Conservation (phyloP, 768 basidiomycete species). For the Xerocomellus chrysenteron region DNA sequence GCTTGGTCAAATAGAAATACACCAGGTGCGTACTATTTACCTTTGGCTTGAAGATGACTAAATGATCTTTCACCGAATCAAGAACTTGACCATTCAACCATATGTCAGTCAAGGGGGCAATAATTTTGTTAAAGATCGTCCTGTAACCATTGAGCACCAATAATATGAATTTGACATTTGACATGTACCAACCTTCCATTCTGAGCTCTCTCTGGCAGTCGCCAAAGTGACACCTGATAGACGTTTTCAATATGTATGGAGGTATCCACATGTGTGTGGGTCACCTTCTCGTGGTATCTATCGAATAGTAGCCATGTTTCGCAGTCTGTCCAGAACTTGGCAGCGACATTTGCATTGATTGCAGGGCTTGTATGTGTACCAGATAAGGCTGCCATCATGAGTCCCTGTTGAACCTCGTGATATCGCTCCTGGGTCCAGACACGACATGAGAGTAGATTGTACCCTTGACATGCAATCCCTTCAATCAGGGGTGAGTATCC, state of each 20-base stretch:
- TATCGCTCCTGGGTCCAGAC: not conserved
- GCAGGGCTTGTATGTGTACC: not conserved
- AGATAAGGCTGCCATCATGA: not conserved
- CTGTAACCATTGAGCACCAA: no score
- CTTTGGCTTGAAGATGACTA: not conserved
- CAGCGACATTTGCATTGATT: no score
- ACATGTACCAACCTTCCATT: not conserved
- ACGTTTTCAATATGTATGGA: not conserved
- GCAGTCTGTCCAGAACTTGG: no score
- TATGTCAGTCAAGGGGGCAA: no score
- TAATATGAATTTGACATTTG: no score
- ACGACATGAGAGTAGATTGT: not conserved
- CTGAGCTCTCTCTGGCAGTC: fast-evolving
- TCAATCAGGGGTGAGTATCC: not conserved
- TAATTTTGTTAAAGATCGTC: no score
- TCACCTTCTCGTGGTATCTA: no score
- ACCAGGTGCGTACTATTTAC: not conserved
- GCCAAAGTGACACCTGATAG: not conserved
- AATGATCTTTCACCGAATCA: no score
- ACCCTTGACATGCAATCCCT: not conserved
- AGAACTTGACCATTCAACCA: no score
- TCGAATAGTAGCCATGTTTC: no score
- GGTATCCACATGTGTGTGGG: no score
- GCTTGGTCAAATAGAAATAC: no score
- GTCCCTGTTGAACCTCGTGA: not conserved